A percentile compares a stretch with the other conserved stretches of the same genome.
Conservation (phyloP, 192 early-diverging fungal species). For the Podila verticillata region DNA sequence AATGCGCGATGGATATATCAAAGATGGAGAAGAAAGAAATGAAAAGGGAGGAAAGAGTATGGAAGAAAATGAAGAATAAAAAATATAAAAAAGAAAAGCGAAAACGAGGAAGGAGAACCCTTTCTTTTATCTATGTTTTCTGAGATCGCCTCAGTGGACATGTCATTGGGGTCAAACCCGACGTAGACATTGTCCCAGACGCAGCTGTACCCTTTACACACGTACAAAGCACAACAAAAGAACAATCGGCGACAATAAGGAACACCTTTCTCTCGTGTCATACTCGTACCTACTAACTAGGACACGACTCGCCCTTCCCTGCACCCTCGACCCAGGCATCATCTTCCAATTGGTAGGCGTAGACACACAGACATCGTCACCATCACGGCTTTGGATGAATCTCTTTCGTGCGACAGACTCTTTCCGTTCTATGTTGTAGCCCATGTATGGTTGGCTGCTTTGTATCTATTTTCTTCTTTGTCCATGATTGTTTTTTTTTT, state of each 20-base stretch:
- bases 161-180: neutral
- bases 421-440: neutral
- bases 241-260: too few species aligned
- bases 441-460: neutral
- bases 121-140: constrained; percentile 2
- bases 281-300: too few species aligned
- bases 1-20: neutral
- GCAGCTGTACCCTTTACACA: too few species aligned
- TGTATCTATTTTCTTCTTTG: neutral
- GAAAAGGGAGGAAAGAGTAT: constrained; percentile 14
- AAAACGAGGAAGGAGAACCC: constrained; percentile 7
- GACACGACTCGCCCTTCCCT: too few species aligned
- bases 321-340: too few species aligned
- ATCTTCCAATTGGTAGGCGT: too few species aligned
- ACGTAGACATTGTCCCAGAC: neutral
- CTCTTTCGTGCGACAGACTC: neutral
- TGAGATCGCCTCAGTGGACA: neutral
- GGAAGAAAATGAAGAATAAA: neutral
- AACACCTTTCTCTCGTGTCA: too few species aligned
- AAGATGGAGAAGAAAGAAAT: neutral
- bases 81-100: constrained; percentile 19
- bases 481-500: neutral
- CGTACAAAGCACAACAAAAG: too few species aligned
- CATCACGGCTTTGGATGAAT: neutral
- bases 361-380: too few species aligned